Evolutionary conservation across 805 yeast genomes (phyloP).

Genomic region (Candida wancherniae): DNA sequence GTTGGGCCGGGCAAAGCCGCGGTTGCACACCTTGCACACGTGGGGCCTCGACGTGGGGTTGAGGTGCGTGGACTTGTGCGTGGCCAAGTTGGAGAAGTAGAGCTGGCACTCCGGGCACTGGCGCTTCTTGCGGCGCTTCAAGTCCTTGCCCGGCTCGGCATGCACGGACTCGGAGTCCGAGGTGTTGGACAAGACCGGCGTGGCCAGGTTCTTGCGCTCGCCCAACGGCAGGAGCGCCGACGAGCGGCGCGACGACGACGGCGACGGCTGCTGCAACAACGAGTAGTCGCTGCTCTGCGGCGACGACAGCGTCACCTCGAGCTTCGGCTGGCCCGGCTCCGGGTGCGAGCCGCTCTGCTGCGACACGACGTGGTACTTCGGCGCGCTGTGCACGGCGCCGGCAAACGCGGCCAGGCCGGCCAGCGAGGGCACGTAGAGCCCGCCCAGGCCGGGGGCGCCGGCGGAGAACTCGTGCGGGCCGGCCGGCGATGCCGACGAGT

Average conservation of each 20-base stretch:
- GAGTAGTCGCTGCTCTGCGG: too few species aligned
- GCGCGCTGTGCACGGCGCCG: too few species aligned
- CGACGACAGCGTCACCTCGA: too few species aligned
- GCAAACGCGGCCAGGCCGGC: too few species aligned
- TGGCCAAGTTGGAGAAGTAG: constrained; percentile 73
- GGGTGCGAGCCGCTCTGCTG: too few species aligned
- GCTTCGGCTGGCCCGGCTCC: too few species aligned
- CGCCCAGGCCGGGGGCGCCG: not conserved
- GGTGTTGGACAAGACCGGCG: constrained; percentile 1
- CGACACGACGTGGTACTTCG: too few species aligned
- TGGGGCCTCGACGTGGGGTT: constrained; percentile 73
- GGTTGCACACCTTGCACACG: constrained; percentile 67
- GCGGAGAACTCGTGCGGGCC: not conserved
- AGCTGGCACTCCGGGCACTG: constrained; percentile 68
- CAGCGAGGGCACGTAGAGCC: not conserved
- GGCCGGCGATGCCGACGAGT: not conserved
- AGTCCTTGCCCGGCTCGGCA: constrained; percentile 16
- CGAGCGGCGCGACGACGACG: constrained; percentile 5
- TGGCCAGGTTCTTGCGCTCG: not conserved
- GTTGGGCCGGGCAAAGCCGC: constrained; percentile 86
- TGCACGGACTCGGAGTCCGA: constrained; percentile 3
- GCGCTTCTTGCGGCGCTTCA: constrained; percentile 57
- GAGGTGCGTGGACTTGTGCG: constrained; percentile 76
- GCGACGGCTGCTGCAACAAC: constrained; percentile 6
- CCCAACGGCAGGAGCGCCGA: constrained; percentile 1